These are phyloP conservation scores for Hypoxylon sp. DNA, from an alignment of 2,329 filamentous ascomycete species.

Conservation along the genomic window DNA sequence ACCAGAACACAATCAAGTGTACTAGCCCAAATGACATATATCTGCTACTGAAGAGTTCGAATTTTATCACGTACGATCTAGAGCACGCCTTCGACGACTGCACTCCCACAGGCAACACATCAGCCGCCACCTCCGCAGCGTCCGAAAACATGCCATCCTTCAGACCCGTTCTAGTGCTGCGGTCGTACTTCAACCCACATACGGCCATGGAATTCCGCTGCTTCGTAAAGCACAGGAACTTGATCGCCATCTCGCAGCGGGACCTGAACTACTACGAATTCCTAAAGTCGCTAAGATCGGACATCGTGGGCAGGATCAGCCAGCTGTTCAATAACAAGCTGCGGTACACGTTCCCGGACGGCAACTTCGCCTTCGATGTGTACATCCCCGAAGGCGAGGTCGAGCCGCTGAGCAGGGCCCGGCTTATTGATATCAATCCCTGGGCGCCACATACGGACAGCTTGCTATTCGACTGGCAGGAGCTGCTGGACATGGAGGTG, in stretches of 20 bases:
- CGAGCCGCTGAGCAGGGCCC: conserved; percentile 78
- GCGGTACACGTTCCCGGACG: conserved; percentile 84
- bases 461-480: conserved; percentile 89
- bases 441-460: conserved; percentile 94
- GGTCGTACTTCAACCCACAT: conserved; percentile 90
- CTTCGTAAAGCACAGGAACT: conserved; percentile 86
- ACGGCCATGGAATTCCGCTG: conserved; percentile 95
- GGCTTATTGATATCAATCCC: conserved; percentile 94
- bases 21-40: conserved; percentile 91
- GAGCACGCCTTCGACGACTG: conserved; percentile 93
- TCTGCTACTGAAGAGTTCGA: conserved; percentile 91
- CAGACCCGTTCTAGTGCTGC: conserved; percentile 84
- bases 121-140: conserved; percentile 57
- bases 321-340: conserved; percentile 84
- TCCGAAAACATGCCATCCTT: conserved; percentile 63
- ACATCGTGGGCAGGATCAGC: conserved; percentile 77
- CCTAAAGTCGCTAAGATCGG: conserved; percentile 73
- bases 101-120: conserved; percentile 64
- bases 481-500: conserved; percentile 81
- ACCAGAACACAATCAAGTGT: conserved; percentile 93
- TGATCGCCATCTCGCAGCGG: conserved; percentile 89
- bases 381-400: conserved; percentile 81
- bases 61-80: conserved; percentile 94
- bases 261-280: conserved; percentile 94
- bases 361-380: conserved; percentile 90